These are phyloP conservation scores for Arxiozyma telluris DNA, from an alignment of 1,139 yeast genomes.

Conservation along the genomic window DNA sequence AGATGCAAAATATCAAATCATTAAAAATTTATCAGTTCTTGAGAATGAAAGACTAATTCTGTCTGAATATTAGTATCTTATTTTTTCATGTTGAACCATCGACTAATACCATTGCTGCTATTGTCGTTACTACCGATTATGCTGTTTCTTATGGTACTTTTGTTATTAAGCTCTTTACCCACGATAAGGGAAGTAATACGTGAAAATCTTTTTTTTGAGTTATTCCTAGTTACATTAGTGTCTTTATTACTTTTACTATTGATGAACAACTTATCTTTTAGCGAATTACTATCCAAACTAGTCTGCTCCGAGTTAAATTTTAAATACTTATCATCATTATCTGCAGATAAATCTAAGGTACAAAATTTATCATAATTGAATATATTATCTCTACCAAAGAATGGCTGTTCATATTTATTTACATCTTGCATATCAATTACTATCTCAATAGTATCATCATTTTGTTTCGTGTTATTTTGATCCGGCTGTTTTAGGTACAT, in stretches of 20 bases:
- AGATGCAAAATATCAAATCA: background rate
- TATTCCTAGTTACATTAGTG: background rate
- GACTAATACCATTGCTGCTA: background rate
- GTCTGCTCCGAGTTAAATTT: background rate
- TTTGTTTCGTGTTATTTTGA: background rate
- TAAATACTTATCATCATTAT: background rate
- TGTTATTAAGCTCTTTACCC: background rate
- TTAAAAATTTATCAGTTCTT: too few relatives aligned
- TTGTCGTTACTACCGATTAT: background rate
- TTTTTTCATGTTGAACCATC: constrained; percentile 1
- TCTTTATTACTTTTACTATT: background rate
- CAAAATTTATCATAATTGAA: background rate
- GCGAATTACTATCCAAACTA: background rate
- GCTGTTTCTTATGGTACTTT: background rate
- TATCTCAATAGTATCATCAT: background rate
- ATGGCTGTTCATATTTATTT: background rate
- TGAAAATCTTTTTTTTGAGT: constrained; percentile 1
- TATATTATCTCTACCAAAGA: background rate
- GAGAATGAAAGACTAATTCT: too few relatives aligned
- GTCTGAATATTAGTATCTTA: background rate
- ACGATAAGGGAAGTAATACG: background rate
- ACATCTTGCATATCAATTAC: background rate
- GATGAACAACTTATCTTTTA: background rate
- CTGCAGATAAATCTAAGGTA: background rate
- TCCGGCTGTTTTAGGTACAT: background rate